Conservation (phyloP, 108 stramenopile species). For the Pseudonitzschia delicatissima region DNA sequence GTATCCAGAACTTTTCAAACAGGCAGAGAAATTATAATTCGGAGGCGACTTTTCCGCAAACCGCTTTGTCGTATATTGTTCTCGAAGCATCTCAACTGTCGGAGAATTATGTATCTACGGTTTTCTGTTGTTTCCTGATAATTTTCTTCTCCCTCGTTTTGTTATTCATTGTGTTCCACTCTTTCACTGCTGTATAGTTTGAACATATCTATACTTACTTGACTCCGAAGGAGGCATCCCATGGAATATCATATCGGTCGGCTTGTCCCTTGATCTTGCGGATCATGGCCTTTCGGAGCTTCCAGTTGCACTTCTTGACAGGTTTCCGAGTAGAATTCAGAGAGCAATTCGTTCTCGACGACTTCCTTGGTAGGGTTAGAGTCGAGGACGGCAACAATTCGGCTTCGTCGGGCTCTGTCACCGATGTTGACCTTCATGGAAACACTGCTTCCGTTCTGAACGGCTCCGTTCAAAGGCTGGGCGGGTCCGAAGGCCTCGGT, state of each 20-base stretch:
- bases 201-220: slow-evolving; percentile 20
- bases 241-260: slow-evolving; percentile 2
- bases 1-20: too few relatives aligned
- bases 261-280: slow-evolving; percentile 28
- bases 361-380: slow-evolving; percentile 15
- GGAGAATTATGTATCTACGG: too few relatives aligned
- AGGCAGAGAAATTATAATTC: too few relatives aligned
- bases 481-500: slow-evolving; percentile 31
- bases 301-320: slow-evolving; percentile 31
- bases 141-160: background rate
- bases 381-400: slow-evolving; percentile 16
- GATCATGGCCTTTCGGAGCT: slow-evolving; percentile 26
- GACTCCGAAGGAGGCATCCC: slow-evolving; percentile 29
- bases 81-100: too few relatives aligned
- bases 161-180: background rate
- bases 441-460: slow-evolving; percentile 15
- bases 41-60: too few relatives aligned
- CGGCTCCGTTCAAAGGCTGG: slow-evolving; percentile 13
- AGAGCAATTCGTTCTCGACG: background rate
- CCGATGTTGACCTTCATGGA: slow-evolving; percentile 24
- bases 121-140: background rate
- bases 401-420: slow-evolving; percentile 18
- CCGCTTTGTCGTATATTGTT: too few relatives aligned
- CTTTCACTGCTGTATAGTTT: background rate
- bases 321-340: background rate